These are phyloP conservation scores for Tripterygium wilfordii DNA, from an alignment of 177 flowering plant species.

Conservation along the genomic window DNA sequence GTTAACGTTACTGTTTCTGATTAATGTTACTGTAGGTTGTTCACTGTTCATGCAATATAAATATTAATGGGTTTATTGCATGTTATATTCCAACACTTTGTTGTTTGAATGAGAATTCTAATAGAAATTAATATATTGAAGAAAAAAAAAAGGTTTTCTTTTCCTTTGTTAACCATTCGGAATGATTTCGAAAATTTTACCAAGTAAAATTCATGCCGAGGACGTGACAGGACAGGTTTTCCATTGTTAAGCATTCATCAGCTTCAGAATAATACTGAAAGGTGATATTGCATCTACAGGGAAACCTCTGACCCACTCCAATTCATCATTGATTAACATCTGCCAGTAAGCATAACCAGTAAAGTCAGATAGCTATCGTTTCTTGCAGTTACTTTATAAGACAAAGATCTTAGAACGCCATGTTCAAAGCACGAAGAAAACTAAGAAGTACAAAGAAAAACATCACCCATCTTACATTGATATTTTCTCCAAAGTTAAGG, in stretches of 20 bases:
- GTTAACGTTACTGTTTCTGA: too few species aligned
- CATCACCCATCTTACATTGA: slow-evolving; percentile 22
- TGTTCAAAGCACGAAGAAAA: background rate
- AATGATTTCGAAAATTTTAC: slow-evolving; percentile 8
- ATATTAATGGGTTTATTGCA: too few species aligned
- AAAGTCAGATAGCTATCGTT: too few species aligned
- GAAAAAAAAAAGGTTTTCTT: too few species aligned
- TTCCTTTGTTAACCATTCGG: too few species aligned
- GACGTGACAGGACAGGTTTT: slow-evolving; percentile 41
- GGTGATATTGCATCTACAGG: slow-evolving; percentile 25
- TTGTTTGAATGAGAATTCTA: too few species aligned
- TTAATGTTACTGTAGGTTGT: too few species aligned
- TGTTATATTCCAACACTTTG: too few species aligned
- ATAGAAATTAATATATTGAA: too few species aligned
- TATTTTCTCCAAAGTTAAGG: slow-evolving; percentile 22
- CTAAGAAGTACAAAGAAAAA: background rate
- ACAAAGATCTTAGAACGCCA: background rate
- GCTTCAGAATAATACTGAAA: slow-evolving; percentile 31
- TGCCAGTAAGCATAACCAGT: slow-evolving; percentile 4
- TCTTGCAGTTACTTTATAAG: background rate
- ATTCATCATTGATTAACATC: slow-evolving; percentile 34
- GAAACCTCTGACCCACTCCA: slow-evolving; percentile 32
- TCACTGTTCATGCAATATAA: too few species aligned
- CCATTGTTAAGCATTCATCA: slow-evolving; percentile 35
- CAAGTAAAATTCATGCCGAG: slow-evolving; percentile 38